A percentile compares a stretch with the other conserved stretches of the same genome.
Conservation (phyloP, 2,329 filamentous ascomycete genomes). For the Clathrospora elynae region DNA sequence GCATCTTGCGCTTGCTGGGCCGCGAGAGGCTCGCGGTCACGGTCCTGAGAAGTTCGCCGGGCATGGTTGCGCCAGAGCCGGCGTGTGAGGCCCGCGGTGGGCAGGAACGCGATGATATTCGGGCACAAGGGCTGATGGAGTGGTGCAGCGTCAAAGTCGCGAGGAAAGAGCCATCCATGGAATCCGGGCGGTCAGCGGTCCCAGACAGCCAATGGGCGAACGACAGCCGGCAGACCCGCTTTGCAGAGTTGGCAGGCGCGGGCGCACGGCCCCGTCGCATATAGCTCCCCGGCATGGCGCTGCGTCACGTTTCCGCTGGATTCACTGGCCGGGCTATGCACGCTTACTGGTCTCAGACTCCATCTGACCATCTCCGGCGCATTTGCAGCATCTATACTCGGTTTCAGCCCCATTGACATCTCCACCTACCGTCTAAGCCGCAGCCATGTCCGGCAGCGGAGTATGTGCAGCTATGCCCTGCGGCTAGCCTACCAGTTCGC, state of each 20-base stretch:
- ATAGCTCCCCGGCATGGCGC: constrained; percentile 21
- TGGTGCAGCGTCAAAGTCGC: constrained; percentile 27
- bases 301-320: constrained; percentile 24
- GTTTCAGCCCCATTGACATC: constrained; percentile 1
- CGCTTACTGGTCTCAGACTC: constrained; percentile 11
- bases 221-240: constrained; percentile 10
- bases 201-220: constrained; percentile 15
- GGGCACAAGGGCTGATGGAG: constrained; percentile 35
- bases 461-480: constrained; percentile 46
- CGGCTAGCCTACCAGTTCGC: constrained; percentile 20
- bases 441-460: constrained; percentile 60
- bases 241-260: constrained; percentile 23
- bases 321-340: constrained; percentile 12
- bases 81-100: constrained; percentile 40
- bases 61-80: constrained; percentile 48
- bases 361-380: constrained; percentile 2
- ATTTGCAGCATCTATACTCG: constrained; percentile 8
- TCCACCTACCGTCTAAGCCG: constrained; percentile 14
- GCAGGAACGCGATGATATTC: constrained; percentile 28
- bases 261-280: constrained; percentile 20
- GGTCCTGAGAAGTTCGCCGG: constrained; percentile 51
- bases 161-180: constrained; percentile 16
- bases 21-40: constrained; percentile 44
- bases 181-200: constrained; percentile 19
- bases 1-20: constrained; percentile 44